phyloP scores from a whole-genome alignment of 768 basidiomycete species.

The Boletus vinaceobasis region DNA sequence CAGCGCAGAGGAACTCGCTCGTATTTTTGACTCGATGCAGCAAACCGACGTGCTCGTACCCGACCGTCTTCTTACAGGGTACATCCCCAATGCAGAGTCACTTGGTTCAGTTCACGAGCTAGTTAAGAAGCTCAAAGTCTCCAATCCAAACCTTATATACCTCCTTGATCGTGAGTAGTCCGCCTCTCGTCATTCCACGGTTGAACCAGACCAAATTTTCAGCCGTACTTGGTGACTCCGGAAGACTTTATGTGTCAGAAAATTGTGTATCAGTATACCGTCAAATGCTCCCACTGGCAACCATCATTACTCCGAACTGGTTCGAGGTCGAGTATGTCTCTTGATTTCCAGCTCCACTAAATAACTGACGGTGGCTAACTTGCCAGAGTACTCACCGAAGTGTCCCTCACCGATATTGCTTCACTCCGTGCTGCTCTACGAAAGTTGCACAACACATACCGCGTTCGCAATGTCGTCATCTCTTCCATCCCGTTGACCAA shows the following conservation, averaged over 20 bases:
- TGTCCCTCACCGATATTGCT: constrained; percentile 58
- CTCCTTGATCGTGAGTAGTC: constrained; percentile 80
- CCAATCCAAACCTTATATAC: constrained; percentile 68
- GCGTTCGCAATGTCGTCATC: constrained; percentile 85
- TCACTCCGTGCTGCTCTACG: constrained; percentile 68
- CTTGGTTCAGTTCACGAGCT: constrained; percentile 63
- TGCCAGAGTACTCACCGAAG: constrained; percentile 69
- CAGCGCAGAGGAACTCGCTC: constrained; percentile 68
- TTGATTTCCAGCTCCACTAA: neutral
- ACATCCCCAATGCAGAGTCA: constrained; percentile 82
- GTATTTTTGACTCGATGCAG: constrained; percentile 72
- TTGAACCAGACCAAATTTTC: neutral
- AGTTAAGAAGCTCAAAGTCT: constrained; percentile 55
- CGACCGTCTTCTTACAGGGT: constrained; percentile 81
- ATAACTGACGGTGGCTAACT: neutral
- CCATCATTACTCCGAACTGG: constrained; percentile 96
- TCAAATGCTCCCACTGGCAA: constrained; percentile 73
- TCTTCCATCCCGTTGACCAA: constrained; percentile 80
- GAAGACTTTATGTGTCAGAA: constrained; percentile 81
- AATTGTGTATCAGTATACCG: constrained; percentile 88
- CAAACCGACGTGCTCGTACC: constrained; percentile 71
- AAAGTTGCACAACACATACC: constrained; percentile 71
- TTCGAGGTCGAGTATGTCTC: constrained; percentile 88
- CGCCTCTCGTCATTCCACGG: neutral
- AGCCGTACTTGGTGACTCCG: constrained; percentile 96